These are phyloP conservation scores for Corylus heterophylla DNA, from an alignment of 306 rosid species.

Conservation along the genomic window DNA sequence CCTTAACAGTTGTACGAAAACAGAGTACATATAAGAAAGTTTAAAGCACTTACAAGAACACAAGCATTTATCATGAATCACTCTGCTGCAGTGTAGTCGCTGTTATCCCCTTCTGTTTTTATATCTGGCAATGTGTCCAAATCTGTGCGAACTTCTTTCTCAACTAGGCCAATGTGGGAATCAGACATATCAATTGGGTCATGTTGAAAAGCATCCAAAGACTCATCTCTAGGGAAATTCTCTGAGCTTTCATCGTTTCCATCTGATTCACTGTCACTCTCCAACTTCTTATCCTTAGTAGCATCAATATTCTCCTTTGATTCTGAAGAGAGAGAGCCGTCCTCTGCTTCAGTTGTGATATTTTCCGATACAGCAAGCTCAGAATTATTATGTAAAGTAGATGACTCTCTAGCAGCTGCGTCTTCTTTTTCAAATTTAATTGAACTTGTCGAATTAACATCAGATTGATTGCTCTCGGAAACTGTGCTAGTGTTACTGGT, in stretches of 20 bases:
- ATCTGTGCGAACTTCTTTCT: constrained; percentile 53
- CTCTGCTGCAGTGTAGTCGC: constrained; percentile 67
- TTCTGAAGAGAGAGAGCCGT: constrained; percentile 20
- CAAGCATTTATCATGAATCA: constrained; percentile 24
- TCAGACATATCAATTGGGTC: constrained; percentile 74
- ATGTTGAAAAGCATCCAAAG: constrained; percentile 42
- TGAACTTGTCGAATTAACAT: constrained; percentile 26
- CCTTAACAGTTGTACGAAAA: constrained; percentile 19
- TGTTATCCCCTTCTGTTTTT: constrained; percentile 48
- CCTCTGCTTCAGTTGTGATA: constrained; percentile 37
- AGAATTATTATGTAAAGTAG: constrained; percentile 19
- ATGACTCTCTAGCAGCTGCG: constrained; percentile 37
- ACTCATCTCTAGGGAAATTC: constrained; percentile 34
- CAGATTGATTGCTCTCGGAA: constrained; percentile 37
- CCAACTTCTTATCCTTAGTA: constrained; percentile 41
- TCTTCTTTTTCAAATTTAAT: constrained; percentile 39
- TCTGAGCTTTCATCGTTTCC: constrained; percentile 37
- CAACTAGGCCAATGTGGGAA: constrained; percentile 43
- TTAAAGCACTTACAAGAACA: constrained; percentile 18
- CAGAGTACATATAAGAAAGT: constrained; percentile 26
- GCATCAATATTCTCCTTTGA: constrained; percentile 39
- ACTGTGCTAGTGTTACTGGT: constrained; percentile 20
- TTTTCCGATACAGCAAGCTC: constrained; percentile 35
- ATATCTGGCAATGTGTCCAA: constrained; percentile 68
- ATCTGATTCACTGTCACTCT: constrained; percentile 29